Conservation (phyloP, 176 grass and related monocot genomes). For the Musa beccarii region DNA sequence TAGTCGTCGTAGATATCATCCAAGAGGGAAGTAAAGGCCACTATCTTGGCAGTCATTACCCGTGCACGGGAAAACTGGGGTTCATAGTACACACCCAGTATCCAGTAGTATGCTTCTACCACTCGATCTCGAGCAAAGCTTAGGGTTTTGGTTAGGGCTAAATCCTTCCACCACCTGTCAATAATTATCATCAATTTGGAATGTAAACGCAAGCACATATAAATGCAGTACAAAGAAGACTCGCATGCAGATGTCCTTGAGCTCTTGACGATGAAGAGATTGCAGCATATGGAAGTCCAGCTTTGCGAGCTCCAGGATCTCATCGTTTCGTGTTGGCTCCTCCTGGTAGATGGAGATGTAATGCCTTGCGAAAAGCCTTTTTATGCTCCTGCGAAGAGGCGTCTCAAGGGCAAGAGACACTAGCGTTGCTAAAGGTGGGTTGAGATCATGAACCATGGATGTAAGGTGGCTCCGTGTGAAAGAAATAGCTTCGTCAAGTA, state of each 20-base stretch:
- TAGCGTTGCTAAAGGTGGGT: conserved; percentile 9
- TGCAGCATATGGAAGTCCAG: conserved; percentile 37
- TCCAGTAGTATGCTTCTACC: conserved; percentile 24
- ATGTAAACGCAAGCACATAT: not conserved
- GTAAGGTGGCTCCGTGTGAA: not conserved
- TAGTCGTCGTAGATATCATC: conserved; percentile 30
- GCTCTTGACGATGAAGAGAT: conserved; percentile 26
- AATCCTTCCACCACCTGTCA: not conserved
- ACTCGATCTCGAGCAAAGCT: conserved; percentile 22
- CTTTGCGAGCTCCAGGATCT: conserved; percentile 25
- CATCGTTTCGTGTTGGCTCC: not conserved
- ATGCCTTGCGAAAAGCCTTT: conserved; percentile 23
- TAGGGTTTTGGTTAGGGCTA: not conserved
- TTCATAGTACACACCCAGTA: conserved; percentile 23
- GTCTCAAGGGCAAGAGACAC: conserved; percentile 19
- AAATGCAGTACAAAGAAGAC: not conserved
- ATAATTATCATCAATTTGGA: not conserved
- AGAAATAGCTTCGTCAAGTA: conserved; percentile 17
- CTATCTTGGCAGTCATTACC: conserved; percentile 16
- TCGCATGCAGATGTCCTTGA: conserved; percentile 24
- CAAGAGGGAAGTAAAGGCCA: conserved; percentile 1
- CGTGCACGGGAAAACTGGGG: conserved; percentile 19
- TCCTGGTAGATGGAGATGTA: conserved; percentile 31
- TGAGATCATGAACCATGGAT: not conserved
- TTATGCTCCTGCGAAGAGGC: conserved; percentile 19